Evolutionary conservation across 306 rosid genomes (phyloP), one percentile per base, ranked within the genome.

Genomic region (Cajanus cajan): DNA sequence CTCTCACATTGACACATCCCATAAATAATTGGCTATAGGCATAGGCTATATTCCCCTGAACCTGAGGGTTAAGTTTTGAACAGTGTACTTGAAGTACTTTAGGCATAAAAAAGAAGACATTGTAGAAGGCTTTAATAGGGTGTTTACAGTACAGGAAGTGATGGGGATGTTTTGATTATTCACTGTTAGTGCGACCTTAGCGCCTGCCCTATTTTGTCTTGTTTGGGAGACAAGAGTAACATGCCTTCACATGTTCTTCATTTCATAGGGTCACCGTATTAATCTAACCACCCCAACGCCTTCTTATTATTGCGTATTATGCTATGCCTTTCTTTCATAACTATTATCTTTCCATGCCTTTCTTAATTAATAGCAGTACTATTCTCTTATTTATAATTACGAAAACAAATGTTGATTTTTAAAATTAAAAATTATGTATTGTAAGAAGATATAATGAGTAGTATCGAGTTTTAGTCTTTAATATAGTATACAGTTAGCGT

Each of bases 191-290:
- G 76, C 80, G 80, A 78, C 86, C 78, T 64, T 15, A 55, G 72
- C 14, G 50, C 52, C 79, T 73, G 19, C 65, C 37, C 64, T 57
- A 33, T 54, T 85, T 82, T 83, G 89, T 83, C 83, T 77, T 63
- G 2, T 48, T 55, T 50, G 8, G 76, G 77, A 71, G 86, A 85
- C 90, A 86, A 86, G 78, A 83, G 87, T 85, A 83, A 90, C 97
- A 85, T 91, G 91, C 77, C 80, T 71, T 78, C 89, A 88, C 91
- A 84, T 85, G 92, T 75, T 73, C 41, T 58, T 74, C 68, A 59
- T 52, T 81, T 79, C 4, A 61, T 71, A 65, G 71, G 77, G 72
- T 74, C 83, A 44, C 47, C 41, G 25, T 58, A 37, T 68, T 52
- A 79, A 34, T 84, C 85, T 76, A 64, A 61, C 48, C 43, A 57